Conservation (phyloP, 257 asterid genomes). For the Penstemon davidsonii region DNA sequence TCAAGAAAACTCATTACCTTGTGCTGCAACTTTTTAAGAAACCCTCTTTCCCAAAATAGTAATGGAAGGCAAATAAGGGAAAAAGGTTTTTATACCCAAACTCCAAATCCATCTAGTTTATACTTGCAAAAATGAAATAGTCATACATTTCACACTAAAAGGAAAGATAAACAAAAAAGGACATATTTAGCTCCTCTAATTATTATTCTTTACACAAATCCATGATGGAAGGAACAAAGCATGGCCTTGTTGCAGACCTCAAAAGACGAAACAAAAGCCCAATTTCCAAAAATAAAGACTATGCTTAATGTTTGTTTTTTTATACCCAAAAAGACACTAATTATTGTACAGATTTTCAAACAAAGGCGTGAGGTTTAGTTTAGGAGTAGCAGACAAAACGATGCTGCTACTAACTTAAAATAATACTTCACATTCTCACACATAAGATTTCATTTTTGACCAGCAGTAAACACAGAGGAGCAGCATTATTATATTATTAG, state of each 20-base stretch:
- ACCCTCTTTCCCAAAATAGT: conserved; percentile 32
- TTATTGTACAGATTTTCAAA: conserved; percentile 38
- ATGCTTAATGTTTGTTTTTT: conserved; percentile 16
- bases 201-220: conserved; percentile 28
- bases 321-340: conserved; percentile 27
- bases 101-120: conserved; percentile 26
- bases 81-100: conserved; percentile 29
- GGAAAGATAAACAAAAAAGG: conserved; percentile 31
- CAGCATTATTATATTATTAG: conserved; percentile 8
- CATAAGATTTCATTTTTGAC: conserved; percentile 52
- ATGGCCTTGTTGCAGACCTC: conserved; percentile 63
- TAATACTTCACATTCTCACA: conserved; percentile 32
- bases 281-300: conserved; percentile 43
- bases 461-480: conserved; percentile 30
- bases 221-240: conserved; percentile 63
- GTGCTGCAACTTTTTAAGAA: conserved; percentile 41
- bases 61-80: conserved; percentile 18
- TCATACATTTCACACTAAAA: conserved; percentile 32
- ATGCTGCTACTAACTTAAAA: conserved; percentile 41
- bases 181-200: conserved; percentile 2
- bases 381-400: conserved; percentile 50
- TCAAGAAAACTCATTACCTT: conserved; percentile 16
- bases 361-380: conserved; percentile 47
- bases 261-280: conserved; percentile 58
- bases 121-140: conserved; percentile 35